A percentile compares a stretch with the other conserved stretches of the same genome.
Conservation (phyloP, 768 basidiomycete genomes). For the Podaxis mareebaensis region DNA sequence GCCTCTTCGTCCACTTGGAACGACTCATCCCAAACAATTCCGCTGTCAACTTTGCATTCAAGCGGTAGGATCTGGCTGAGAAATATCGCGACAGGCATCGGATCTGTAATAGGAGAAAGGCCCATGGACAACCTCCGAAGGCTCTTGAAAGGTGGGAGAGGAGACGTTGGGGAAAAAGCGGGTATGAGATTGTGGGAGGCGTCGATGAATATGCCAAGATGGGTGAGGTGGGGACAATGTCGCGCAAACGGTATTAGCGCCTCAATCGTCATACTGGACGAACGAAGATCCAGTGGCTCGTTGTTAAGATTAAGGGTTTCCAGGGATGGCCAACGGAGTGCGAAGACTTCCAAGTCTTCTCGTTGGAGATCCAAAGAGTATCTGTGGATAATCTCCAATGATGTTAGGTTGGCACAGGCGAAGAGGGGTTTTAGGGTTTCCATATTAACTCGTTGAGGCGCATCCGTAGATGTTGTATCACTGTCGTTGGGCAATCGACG, state of each 20-base stretch:
- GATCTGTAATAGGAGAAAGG: conserved; percentile 3
- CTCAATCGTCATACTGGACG: conserved; percentile 28
- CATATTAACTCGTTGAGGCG: conserved; percentile 17
- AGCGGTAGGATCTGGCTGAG: conserved; percentile 10
- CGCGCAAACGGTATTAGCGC: conserved; percentile 36
- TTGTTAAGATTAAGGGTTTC: conserved; percentile 39
- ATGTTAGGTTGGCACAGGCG: conserved; percentile 27
- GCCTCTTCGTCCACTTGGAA: not conserved
- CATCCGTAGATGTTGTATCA: not conserved
- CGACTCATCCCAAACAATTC: conserved; percentile 10
- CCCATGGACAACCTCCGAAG: conserved; percentile 16
- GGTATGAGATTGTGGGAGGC: conserved; percentile 19
- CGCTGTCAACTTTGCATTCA: conserved; percentile 2
- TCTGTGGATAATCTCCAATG: conserved; percentile 33
- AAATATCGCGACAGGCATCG: conserved; percentile 3
- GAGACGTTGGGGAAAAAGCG: not conserved
- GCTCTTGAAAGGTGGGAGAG: conserved; percentile 10
- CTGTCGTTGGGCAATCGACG: not conserved
- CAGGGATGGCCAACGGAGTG: conserved; percentile 40
- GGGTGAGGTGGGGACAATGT: conserved; percentile 31
- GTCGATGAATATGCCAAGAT: conserved; percentile 35
- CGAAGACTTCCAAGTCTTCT: conserved; percentile 42
- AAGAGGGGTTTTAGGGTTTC: conserved; percentile 29
- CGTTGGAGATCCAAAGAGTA: conserved; percentile 33
- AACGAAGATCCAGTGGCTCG: conserved; percentile 33